Evolutionary conservation across 176 grass and related monocot species (phyloP), one percentile per base, ranked within the genome.

Genomic region (Cymbopogon citratus): DNA sequence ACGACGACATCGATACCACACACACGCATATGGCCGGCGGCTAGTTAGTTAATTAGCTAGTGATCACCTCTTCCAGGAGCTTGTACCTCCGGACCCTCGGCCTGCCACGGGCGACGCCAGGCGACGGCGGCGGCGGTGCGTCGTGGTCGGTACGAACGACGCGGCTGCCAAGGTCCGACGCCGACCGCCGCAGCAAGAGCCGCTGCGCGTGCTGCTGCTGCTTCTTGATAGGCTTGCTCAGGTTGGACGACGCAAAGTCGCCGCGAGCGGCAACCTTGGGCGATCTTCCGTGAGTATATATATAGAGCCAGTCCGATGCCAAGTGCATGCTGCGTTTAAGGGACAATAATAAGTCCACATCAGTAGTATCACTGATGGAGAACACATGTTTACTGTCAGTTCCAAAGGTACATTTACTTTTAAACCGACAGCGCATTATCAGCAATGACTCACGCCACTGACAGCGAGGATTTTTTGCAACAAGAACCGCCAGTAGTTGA

Each of bases 171-270:
- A 89, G 39, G 65, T 94, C 90, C 27, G 95, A 94, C 12, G 89
- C 84, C 9, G 95, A 94, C 38, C 92, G 86, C 59, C 90, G 83
- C 73, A 92, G 79, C 66, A 94, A 19, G 35, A 77, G 81, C 38
- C 78, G 35, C 59, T 63, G 87, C 26, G 56, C 56, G 6, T 83
- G 86, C 21, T 26, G 54, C 18, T 3, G 46, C 64, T 71, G 88
- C 66, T 97, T 97, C 90, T 97, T 97, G 75, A 97, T 92, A 38
- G 95, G 95, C 64, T 94, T 97, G 63, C 83, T 90, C 64, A 83
- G 44, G 67, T 91, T 75, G 7, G 90, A 80, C 10, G 81, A 57
- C 5, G 92, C 39, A 52, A 94, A 94, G 33, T 83, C 52, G 10
- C 90, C 84, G 3, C 90, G 85, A n/a, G 87, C 68, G 3, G 87